phyloP scores from a whole-genome alignment of 371 early-diverging fungal genomes.

The Dipsacomyces acuminosporus region DNA sequence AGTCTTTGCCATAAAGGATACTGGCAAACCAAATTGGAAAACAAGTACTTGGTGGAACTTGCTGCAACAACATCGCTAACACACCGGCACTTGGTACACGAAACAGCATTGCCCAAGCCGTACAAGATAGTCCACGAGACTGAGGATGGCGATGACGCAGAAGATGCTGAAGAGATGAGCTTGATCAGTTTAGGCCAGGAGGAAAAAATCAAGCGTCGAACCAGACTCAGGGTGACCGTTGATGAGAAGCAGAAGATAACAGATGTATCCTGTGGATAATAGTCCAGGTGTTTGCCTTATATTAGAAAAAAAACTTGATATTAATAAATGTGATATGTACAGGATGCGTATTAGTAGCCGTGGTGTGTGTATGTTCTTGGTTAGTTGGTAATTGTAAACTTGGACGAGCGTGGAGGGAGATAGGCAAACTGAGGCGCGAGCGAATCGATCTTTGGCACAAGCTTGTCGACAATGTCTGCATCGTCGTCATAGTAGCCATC shows the following conservation, averaged over 20 bases:
- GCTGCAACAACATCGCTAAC: constrained; percentile 20
- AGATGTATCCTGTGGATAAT: constrained; percentile 34
- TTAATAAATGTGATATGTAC: no score
- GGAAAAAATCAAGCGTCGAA: constrained; percentile 25
- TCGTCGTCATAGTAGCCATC: neutral
- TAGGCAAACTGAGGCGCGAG: constrained; percentile 26
- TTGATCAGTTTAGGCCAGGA: constrained; percentile 36
- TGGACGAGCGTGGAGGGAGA: constrained; percentile 34
- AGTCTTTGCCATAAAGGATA: constrained; percentile 35
- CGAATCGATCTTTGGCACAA: constrained; percentile 11
- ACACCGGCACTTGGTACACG: constrained; percentile 29
- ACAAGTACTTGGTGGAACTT: constrained; percentile 32
- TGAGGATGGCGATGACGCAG: constrained; percentile 36
- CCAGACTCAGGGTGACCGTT: constrained; percentile 31
- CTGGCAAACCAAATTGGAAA: constrained; percentile 24
- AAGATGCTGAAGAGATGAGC: constrained; percentile 33
- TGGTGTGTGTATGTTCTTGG: neutral
- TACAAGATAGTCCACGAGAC: constrained; percentile 38
- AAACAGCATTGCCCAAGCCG: constrained; percentile 38
- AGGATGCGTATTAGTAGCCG: no score
- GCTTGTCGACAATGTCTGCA: constrained; percentile 11
- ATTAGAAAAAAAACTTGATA: no score
- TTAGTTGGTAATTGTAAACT: constrained; percentile 24
- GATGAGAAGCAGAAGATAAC: constrained; percentile 30
- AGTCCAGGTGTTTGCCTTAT: no score